Evolutionary conservation across 495 filamentous ascomycete genomes (phyloP).

Genomic region (Elasticomyces elasticus): DNA sequence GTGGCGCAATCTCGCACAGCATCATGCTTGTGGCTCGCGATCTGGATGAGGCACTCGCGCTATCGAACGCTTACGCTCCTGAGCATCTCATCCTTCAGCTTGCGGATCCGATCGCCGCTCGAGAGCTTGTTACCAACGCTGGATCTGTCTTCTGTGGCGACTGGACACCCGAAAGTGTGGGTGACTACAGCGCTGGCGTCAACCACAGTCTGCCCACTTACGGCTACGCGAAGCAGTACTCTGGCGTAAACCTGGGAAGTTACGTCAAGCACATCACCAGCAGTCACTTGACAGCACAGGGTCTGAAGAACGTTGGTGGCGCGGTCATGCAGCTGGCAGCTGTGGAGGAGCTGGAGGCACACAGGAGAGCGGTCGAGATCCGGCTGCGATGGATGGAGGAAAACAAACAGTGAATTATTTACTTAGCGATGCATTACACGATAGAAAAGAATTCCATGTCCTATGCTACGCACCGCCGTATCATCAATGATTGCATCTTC

Average conservation of each 20-base stretch:
- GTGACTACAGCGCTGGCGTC: slow-evolving; percentile 94
- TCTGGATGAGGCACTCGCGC: slow-evolving; percentile 70
- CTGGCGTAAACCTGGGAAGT: slow-evolving; percentile 86
- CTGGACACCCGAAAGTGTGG: slow-evolving; percentile 95
- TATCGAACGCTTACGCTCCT: slow-evolving; percentile 93
- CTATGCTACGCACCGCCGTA: too few relatives aligned
- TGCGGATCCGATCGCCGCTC: slow-evolving; percentile 56
- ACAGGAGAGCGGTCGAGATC: slow-evolving; percentile 84
- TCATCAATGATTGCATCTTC: too few relatives aligned
- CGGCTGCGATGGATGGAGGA: slow-evolving; percentile 53
- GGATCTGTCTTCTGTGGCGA: slow-evolving; percentile 89
- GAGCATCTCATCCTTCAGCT: slow-evolving; percentile 95
- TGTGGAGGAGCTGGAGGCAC: slow-evolving; percentile 90
- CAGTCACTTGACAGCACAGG: slow-evolving; percentile 76
- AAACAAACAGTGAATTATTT: neutral
- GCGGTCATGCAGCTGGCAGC: slow-evolving; percentile 91
- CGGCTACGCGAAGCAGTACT: slow-evolving; percentile 96
- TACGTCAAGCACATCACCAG: slow-evolving; percentile 96
- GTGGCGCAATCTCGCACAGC: slow-evolving; percentile 82
- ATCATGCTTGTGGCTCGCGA: slow-evolving; percentile 74
- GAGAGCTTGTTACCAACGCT: slow-evolving; percentile 79
- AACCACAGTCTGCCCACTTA: slow-evolving; percentile 97
- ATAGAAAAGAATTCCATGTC: neutral
- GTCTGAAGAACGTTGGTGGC: slow-evolving; percentile 66
- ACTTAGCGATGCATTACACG: neutral